Percentiles rank a stretch among this genome's conserved stretches.
Evolutionary conservation across 768 basidiomycete species (phyloP).

Genomic region (Mycena venus): DNA sequence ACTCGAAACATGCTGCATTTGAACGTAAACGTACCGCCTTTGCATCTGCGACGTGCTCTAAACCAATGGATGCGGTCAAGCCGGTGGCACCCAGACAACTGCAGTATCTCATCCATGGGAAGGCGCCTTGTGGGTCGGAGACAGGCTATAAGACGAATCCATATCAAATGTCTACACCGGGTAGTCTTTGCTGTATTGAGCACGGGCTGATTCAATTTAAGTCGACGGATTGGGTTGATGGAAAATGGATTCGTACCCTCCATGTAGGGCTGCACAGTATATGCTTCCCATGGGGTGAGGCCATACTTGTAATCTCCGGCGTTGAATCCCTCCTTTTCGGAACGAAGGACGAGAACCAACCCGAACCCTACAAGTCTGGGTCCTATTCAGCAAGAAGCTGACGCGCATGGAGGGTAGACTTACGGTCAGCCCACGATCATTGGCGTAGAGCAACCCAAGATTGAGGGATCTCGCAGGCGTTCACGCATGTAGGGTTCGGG

Average conservation of each 20-base stretch:
- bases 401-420: not conserved
- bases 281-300: constrained; percentile 37
- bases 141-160: constrained; percentile 34
- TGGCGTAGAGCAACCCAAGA: constrained; percentile 31
- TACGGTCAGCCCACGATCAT: constrained; percentile 32
- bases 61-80: constrained; percentile 41
- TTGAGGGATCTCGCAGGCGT: constrained; percentile 43
- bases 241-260: constrained; percentile 4
- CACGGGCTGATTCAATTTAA: constrained; percentile 21
- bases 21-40: constrained; percentile 18
- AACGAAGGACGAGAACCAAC: constrained; percentile 48
- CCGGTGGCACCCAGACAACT: constrained; percentile 38
- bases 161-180: constrained; percentile 33
- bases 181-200: constrained; percentile 23
- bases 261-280: constrained; percentile 33
- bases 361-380: constrained; percentile 34
- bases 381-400: not conserved
- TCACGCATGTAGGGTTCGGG: constrained; percentile 40
- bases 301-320: constrained; percentile 48
- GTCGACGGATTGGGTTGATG: not conserved
- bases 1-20: not conserved
- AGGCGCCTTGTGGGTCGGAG: constrained; percentile 36
- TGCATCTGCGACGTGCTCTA: constrained; percentile 32
- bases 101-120: constrained; percentile 32
- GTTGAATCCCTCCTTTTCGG: constrained; percentile 42